Conservation (phyloP, 78 protist genomes). For the Dictyostelium discoideum region DNA sequence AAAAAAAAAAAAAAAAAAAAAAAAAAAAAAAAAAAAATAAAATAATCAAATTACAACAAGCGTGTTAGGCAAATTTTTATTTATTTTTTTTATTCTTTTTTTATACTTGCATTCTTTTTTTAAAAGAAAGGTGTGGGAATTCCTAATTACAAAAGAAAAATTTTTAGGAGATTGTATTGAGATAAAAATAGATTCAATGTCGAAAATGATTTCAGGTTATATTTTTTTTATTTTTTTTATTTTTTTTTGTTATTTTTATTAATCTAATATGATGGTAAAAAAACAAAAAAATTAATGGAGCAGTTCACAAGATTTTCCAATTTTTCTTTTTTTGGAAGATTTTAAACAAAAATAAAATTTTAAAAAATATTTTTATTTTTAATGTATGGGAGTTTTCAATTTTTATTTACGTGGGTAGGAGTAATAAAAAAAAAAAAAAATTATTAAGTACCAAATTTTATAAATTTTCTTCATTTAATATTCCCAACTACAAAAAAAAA, state of each 20-base stretch:
- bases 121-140: background rate
- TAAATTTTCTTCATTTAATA: background rate
- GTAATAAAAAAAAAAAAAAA: background rate
- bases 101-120: too few relatives aligned
- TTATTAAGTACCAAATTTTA: background rate
- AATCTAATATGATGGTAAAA: background rate
- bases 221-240: too few relatives aligned
- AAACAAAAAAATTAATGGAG: background rate
- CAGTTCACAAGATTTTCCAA: background rate
- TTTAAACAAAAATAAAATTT: too few relatives aligned
- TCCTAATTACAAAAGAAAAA: background rate
- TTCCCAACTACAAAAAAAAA: background rate
- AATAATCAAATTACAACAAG: too few relatives aligned
- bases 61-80: too few relatives aligned
- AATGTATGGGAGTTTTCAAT: background rate
- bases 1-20: too few relatives aligned
- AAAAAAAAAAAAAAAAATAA: too few relatives aligned
- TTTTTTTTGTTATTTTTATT: too few relatives aligned
- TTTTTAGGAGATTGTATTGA: background rate
- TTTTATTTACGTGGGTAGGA: background rate
- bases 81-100: too few relatives aligned
- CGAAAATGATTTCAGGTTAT: background rate
- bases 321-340: background rate
- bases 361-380: too few relatives aligned
- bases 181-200: background rate